A percentile compares a stretch with the other conserved stretches of the same genome.
Conservation (phyloP, 805 yeast genomes). For the Candida cerambycidarum region DNA sequence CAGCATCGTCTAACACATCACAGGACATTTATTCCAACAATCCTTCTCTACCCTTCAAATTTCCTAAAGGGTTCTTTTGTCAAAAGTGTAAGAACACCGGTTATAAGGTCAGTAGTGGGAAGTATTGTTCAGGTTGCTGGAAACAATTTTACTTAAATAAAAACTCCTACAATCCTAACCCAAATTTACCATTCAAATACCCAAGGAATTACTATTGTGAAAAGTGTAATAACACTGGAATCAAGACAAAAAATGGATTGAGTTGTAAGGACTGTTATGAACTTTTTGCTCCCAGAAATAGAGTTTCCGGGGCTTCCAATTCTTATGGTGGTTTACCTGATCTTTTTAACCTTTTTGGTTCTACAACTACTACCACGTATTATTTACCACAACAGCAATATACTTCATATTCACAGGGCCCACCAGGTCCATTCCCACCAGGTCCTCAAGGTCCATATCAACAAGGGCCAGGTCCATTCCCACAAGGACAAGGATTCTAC, state of each 20-base stretch:
- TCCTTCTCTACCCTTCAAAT: conserved; percentile 21
- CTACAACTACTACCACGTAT: conserved; percentile 15
- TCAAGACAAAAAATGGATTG: conserved; percentile 57
- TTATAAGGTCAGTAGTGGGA: conserved; percentile 23
- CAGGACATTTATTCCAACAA: conserved; percentile 20
- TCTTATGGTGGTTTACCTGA: conserved; percentile 3
- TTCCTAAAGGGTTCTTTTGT: conserved; percentile 31
- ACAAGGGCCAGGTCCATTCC: conserved; percentile 1
- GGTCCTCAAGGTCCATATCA: conserved; percentile 4
- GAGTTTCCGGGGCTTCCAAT: background rate
- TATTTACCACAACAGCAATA: conserved; percentile 16
- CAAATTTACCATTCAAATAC: conserved; percentile 60
- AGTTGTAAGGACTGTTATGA: conserved; percentile 74
- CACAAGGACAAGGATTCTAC: too few species aligned
- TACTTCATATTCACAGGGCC: too few species aligned
- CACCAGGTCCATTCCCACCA: background rate
- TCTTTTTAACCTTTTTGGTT: conserved; percentile 10
- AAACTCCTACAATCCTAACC: conserved; percentile 47
- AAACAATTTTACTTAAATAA: conserved; percentile 23
- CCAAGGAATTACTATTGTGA: conserved; percentile 62
- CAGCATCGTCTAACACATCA: conserved; percentile 4
- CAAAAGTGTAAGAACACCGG: conserved; percentile 37
- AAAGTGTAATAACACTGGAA: conserved; percentile 76
- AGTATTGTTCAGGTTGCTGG: conserved; percentile 33
- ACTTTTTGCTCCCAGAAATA: conserved; percentile 50